Base-by-base conservation (phyloP, 208 protist genomes). In the Polymyxa betae region DNA sequence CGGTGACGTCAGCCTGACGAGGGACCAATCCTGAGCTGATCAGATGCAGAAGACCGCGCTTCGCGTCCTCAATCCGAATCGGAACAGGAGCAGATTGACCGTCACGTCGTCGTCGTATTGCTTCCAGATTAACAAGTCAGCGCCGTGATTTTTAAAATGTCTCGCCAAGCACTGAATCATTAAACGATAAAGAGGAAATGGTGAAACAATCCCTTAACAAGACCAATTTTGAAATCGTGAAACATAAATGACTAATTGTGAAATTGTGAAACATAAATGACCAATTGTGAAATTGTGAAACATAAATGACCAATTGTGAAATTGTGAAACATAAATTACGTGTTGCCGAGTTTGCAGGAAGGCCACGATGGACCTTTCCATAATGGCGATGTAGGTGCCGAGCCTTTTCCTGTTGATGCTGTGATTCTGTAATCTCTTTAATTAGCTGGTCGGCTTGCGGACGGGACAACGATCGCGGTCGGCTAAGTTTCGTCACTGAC, bases 1-100 rank as follows among this genome's bases (percentile, higher is more conserved):
- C 77, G 35, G 90, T 91, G 0, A 91, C 32, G 49, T 91, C 77
- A 38, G 68, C 90, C 43, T 91, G 77, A 0, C 52, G 72, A 0
- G 90, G 90, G n/a, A 91, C 0, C 16, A 91, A 77, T n/a, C 90
- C 45, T 24, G 77, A 46, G 0, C 43, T 87, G 16, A 88, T 29
- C 29, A 91, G 45, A 32, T 35, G 40, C n/a, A 91, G 40, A 54
- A 91, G 90, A 20, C 90, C 90, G 0, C 35, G 44, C 0, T 46
- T 16, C 20, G 88, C 90, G 77, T 91, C 90, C 45, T 38, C n/a
- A 0, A 77, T 54, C 0, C 90, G 32, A 38, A 91, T 91, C 46
- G 0, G 88, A 38, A 77, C 45, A 0, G 90, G 90, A 44, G 35
- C 24, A 32, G 68, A 40, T 0, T 68, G 38, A 1, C 45, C 77